These are phyloP conservation scores for Diaporthe batatas DNA, from an alignment of 2,329 filamentous ascomycete species.

Conservation along the genomic window DNA sequence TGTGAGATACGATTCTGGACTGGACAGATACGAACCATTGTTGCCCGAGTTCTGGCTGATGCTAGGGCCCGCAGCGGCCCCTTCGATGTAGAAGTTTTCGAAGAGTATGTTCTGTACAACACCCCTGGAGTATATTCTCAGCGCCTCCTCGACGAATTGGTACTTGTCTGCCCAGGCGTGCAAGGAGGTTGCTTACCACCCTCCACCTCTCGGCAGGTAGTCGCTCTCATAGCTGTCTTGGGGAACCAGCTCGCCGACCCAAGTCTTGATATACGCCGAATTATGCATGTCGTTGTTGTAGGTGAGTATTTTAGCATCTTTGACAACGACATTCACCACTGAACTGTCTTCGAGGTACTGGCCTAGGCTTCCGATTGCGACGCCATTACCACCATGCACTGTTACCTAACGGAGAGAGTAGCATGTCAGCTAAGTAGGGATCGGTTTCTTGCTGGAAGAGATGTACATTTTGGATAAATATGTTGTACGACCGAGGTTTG, in stretches of 20 bases:
- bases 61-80: constrained; percentile 56
- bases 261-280: constrained; percentile 69
- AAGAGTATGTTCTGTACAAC: constrained; percentile 63
- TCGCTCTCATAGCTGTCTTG: constrained; percentile 63
- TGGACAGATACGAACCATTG: constrained; percentile 50
- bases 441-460: background rate
- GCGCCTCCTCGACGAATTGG: background rate
- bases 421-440: background rate
- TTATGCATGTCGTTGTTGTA: constrained; percentile 62
- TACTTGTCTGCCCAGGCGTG: too few species aligned
- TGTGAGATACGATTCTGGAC: background rate
- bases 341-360: constrained; percentile 68
- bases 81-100: constrained; percentile 63
- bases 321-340: constrained; percentile 62
- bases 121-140: constrained; percentile 53
- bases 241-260: constrained; percentile 62
- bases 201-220: constrained; percentile 62
- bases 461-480: constrained; percentile 60
- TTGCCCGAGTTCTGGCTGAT: constrained; percentile 64
- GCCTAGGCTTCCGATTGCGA: constrained; percentile 67
- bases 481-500: constrained; percentile 67
- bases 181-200: constrained; percentile 49
- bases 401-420: constrained; percentile 47
- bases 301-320: constrained; percentile 59
- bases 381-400: constrained; percentile 67